phyloP scores from a whole-genome alignment of 306 rosid genomes.

The Vicia villosa region DNA sequence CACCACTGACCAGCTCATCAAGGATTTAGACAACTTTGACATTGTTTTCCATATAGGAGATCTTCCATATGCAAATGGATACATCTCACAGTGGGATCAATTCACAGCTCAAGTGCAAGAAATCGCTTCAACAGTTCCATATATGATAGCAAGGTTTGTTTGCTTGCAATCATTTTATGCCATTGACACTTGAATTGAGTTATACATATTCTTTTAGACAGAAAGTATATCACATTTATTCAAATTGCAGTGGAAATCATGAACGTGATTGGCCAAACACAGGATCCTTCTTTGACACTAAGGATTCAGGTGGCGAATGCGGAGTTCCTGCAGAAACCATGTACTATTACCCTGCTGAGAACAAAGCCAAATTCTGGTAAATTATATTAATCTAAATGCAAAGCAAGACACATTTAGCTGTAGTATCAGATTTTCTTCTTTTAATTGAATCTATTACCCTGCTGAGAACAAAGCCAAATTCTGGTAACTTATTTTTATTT shows the following conservation, averaged over 20 bases:
- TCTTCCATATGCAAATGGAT: constrained; percentile 78
- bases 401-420: no score
- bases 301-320: constrained; percentile 94
- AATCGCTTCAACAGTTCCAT: constrained; percentile 71
- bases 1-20: constrained; percentile 73
- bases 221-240: constrained; percentile 7
- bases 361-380: constrained; percentile 82
- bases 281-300: constrained; percentile 62
- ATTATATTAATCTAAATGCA: no score
- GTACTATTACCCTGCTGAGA: constrained; percentile 85
- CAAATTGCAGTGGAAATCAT: constrained; percentile 70
- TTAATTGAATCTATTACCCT: no score
- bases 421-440: no score
- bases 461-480: no score
- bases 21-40: constrained; percentile 63
- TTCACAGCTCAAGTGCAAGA: constrained; percentile 89
- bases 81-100: constrained; percentile 93
- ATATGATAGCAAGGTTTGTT: constrained; percentile 85
- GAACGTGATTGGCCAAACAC: constrained; percentile 87
- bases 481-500: no score
- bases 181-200: background rate
- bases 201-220: background rate
- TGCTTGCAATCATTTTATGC: constrained; percentile 25
- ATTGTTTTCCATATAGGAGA: constrained; percentile 88
- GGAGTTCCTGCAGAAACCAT: constrained; percentile 85